Conservation (phyloP, 352 stramenopile genomes). For the Pythium chondricola region DNA sequence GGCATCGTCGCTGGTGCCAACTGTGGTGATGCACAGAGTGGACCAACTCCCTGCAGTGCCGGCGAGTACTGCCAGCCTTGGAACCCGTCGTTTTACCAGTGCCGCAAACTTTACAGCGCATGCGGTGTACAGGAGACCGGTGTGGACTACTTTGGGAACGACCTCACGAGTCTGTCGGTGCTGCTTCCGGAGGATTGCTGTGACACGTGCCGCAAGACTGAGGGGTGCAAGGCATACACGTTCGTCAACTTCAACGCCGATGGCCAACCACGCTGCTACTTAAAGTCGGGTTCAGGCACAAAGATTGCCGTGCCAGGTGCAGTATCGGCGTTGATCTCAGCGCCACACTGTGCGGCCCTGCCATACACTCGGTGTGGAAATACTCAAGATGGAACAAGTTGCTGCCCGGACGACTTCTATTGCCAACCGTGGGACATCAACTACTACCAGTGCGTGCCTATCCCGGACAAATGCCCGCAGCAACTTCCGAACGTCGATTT, state of each 20-base stretch:
- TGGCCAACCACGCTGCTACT: conserved; percentile 37
- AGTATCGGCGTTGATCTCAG: conserved; percentile 20
- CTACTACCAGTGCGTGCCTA: conserved; percentile 31
- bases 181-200: conserved; percentile 30
- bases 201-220: conserved; percentile 29
- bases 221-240: conserved; percentile 46
- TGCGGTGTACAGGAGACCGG: conserved; percentile 33
- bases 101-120: conserved; percentile 22
- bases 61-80: conserved; percentile 47
- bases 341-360: background rate
- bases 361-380: conserved; percentile 10
- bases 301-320: conserved; percentile 23
- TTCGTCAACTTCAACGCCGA: conserved; percentile 44
- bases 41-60: conserved; percentile 20
- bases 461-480: conserved; percentile 23
- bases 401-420: conserved; percentile 32
- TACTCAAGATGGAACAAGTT: conserved; percentile 15
- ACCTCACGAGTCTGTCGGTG: conserved; percentile 31
- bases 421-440: conserved; percentile 32
- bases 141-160: conserved; percentile 43
- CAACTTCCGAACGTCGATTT: conserved; percentile 31
- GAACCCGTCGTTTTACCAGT: conserved; percentile 51
- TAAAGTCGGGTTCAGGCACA: conserved; percentile 22
- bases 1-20: background rate
- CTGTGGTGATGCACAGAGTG: background rate